Percentiles rank a stretch among this genome's conserved stretches.
Conservation (phyloP, 2,329 filamentous ascomycete species). For the Samsoniella hepiali region DNA sequence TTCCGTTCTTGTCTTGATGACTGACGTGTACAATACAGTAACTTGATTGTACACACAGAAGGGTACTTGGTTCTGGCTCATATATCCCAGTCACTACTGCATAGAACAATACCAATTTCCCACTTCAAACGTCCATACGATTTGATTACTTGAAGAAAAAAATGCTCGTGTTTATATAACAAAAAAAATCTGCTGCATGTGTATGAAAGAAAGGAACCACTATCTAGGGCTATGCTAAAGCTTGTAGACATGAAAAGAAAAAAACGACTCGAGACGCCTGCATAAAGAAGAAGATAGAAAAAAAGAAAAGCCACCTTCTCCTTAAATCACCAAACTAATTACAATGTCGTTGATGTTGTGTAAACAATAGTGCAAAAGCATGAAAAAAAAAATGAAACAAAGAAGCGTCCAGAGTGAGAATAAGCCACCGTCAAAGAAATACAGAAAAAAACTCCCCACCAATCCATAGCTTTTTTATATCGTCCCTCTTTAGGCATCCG, state of each 20-base stretch:
- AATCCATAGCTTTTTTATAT: background rate
- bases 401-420: background rate
- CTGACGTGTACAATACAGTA: background rate
- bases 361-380: background rate
- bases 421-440: background rate
- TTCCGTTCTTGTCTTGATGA: conserved; percentile 18
- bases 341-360: conserved; percentile 2
- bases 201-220: background rate
- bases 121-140: too few species aligned
- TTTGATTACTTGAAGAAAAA: background rate
- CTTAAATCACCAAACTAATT: conserved; percentile 8
- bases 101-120: too few species aligned
- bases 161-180: background rate
- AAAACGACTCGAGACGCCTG: background rate
- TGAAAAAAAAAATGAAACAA: background rate
- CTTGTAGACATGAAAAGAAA: background rate
- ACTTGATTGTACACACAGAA: background rate
- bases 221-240: background rate
- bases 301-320: background rate
- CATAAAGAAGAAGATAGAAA: background rate
- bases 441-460: background rate
- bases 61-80: too few species aligned
- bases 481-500: conserved; percentile 40
- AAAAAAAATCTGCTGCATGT: background rate
- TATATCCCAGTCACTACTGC: too few species aligned